Conservation (phyloP, 768 basidiomycete species). For the Termitomyces sp. region DNA sequence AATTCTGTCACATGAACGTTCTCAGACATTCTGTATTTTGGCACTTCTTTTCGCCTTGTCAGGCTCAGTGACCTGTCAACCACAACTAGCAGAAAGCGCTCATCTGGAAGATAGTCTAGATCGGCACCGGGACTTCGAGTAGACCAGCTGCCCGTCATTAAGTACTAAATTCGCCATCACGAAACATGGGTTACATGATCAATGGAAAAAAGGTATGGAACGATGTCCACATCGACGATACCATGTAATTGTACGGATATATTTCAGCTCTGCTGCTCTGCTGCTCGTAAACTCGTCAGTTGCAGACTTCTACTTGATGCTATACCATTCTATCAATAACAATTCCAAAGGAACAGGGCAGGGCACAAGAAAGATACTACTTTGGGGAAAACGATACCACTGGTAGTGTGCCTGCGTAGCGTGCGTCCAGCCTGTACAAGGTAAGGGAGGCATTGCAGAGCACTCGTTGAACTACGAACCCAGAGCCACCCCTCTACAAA, state of each 20-base stretch:
- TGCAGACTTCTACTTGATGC: slow-evolving; percentile 19
- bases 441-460: slow-evolving; percentile 38
- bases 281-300: slow-evolving; percentile 23
- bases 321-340: slow-evolving; percentile 34
- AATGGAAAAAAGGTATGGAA: slow-evolving; percentile 25
- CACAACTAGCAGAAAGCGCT: neutral
- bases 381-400: slow-evolving; percentile 50
- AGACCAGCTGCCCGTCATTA: no score
- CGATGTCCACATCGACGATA: slow-evolving; percentile 37
- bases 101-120: no score
- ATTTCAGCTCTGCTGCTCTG: no score
- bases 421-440: no score
- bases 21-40: neutral
- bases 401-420: no score
- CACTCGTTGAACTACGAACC: slow-evolving; percentile 28
- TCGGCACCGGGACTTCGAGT: no score
- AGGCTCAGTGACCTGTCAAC: no score
- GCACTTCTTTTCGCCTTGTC: neutral
- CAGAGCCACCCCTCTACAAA: slow-evolving; percentile 39
- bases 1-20: neutral
- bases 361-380: slow-evolving; percentile 49
- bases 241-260: slow-evolving; percentile 23
- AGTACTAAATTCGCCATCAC: no score
- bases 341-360: slow-evolving; percentile 29
- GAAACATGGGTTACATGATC: no score